Base-by-base conservation (phyloP, 768 basidiomycete genomes). In the Lentinula detonsa region DNA sequence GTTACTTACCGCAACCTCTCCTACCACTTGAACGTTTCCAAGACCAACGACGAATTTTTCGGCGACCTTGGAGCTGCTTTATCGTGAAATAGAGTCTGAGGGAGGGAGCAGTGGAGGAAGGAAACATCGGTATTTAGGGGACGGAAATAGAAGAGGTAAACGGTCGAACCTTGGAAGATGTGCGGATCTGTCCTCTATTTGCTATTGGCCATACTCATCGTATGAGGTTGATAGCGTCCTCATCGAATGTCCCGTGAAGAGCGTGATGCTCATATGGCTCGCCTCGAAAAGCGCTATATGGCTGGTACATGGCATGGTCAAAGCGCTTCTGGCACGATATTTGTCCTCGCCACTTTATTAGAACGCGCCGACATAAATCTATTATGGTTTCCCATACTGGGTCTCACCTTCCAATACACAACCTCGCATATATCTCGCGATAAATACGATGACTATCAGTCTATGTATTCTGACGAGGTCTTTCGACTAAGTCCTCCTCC, bases 361-460 rank as follows among this genome's bases (percentile, higher is more conserved):
- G 94, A 95, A 67, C 85, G 95, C 37, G 90, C 88, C 10, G 96
- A 98, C 71, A 93, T 94, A 68, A 94, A 98, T 71, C 80, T 95
- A 6, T 78, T 98, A 50, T 99, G 97, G 97, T 94, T 95, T 35
- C 92, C 95, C 8, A 94, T 98, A 64, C 81, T 98, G 50, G 94
- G 95, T 46, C 80, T 98, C 37, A 98, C 97, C 16, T 88, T 86
- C 71, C 97, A 99, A 75, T 98, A 98, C 71, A 83, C 83, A 45
- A 85, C 90, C 34, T 86, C 91, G 56, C 88, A 88, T 67, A 93
- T 98, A 77, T 90, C 95, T 63, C 85, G 95, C 53, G 84, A 87
- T 33, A 80, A 79, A 57, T 99, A 98, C 72, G 93, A 97, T 64
- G 79, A 78, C 64, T 90, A 87, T 67, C 90, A 96, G 58, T 70